Base-by-base conservation (phyloP, 345 rosid species). In the Turnera subulata region DNA sequence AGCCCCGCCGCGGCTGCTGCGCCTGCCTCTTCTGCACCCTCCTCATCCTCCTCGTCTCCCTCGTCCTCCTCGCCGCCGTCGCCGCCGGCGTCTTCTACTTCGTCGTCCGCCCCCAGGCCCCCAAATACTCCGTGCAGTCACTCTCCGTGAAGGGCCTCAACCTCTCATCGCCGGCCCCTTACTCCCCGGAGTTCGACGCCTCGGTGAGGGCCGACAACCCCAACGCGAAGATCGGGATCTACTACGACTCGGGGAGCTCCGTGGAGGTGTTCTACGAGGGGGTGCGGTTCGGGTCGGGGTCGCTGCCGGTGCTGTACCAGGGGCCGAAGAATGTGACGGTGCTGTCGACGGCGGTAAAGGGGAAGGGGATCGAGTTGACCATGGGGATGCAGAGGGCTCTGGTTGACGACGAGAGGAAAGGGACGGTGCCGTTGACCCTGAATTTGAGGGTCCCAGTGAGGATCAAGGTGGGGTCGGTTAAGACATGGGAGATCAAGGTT, bases 401-500 rank as follows among this genome's bases (percentile, higher is more conserved):
- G 62, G 47, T 67, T 1, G 35, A 42, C 0, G 71, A 25, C 1
- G 35, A 53, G 50, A 80, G 5, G 2, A 68, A 69, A 19, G 82
- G 76, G 51, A 58, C 63, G 69, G 66, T 87, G 77, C 85, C 92
- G 76, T 69, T 93, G 55, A 62, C 22, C 6, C 2, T 93, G 74
- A 73, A 19, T 25, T 10, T 89, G 52, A 83, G 63, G 66, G 91
- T 73, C 1, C 90, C 91, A 11, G 88, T 85, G 2, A 87, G 67
- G 65, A 59, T 93, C 8, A 81, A 81, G 63, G 56, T 85, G 11
- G 99, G 96, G 15, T 74, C 86, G 13, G 78, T 87, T 3, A 87
- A 74, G 81, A 82, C 94, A 19, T 93, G 97, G 97, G 74, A 64
- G 59, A 64, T 89, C 5, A 73, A 78, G 48, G 84, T 81, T 22